These are phyloP conservation scores for Dothistroma pini DNA, from an alignment of 2,329 filamentous ascomycete species.

Conservation along the genomic window DNA sequence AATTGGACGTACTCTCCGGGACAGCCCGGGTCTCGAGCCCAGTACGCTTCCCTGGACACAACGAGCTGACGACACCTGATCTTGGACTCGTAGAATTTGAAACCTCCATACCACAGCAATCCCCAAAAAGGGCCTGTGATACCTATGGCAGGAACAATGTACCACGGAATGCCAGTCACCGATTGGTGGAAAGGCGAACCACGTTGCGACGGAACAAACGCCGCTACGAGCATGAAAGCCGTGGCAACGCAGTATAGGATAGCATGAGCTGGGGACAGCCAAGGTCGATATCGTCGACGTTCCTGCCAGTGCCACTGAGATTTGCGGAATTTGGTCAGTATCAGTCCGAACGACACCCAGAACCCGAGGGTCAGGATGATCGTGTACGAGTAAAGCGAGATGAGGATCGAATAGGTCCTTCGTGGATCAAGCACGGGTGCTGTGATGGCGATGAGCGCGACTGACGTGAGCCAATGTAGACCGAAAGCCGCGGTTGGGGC, in stretches of 20 bases:
- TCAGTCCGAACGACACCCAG: conserved; percentile 33
- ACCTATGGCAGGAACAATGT: conserved; percentile 24
- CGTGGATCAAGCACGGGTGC: conserved; percentile 23
- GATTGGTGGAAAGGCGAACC: conserved; percentile 21
- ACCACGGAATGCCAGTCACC: conserved; percentile 21
- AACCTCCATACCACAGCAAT: conserved; percentile 21
- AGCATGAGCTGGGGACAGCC: conserved; percentile 24
- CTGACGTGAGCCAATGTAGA: conserved; percentile 39
- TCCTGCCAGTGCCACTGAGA: conserved; percentile 19
- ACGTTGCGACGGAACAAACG: conserved; percentile 20
- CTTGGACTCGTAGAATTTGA: conserved; percentile 16
- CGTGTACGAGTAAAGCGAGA: conserved; percentile 41
- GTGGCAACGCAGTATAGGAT: conserved; percentile 23
- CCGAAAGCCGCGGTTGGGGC: conserved; percentile 38
- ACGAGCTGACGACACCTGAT: conserved; percentile 20
- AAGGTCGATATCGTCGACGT: conserved; percentile 24
- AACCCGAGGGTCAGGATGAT: conserved; percentile 31
- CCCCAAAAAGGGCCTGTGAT: conserved; percentile 24
- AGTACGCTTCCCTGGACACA: conserved; percentile 20
- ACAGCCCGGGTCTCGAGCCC: conserved; percentile 18
- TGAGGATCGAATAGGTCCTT: conserved; percentile 34
- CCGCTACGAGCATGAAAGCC: conserved; percentile 22
- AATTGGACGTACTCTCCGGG: conserved; percentile 21
- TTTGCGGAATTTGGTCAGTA: conserved; percentile 30
- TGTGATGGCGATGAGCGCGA: conserved; percentile 36